Conservation (phyloP, 139 green algal genomes). For the Bryopsis sp. region DNA sequence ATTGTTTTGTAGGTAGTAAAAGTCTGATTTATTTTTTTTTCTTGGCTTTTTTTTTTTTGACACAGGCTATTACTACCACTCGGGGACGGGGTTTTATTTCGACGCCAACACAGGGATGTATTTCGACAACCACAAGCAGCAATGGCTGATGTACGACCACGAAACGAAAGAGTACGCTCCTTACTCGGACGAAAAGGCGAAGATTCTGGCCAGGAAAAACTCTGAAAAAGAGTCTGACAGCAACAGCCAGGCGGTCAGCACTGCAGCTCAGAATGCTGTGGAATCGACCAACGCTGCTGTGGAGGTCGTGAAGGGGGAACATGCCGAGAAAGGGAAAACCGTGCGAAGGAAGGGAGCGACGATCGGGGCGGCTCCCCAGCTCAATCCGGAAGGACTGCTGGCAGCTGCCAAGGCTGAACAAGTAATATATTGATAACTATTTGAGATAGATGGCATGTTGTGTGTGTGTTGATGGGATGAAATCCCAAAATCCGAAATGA, state of each 20-base stretch:
- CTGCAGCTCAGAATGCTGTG: slow-evolving; percentile 15
- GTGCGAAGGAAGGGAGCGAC: slow-evolving; percentile 28
- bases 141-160: slow-evolving; percentile 47
- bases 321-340: neutral
- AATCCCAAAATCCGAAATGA: too few species aligned
- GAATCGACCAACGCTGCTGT: neutral
- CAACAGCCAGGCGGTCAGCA: slow-evolving; percentile 12
- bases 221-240: neutral
- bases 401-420: slow-evolving; percentile 25
- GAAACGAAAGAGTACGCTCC: slow-evolving; percentile 37
- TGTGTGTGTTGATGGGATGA: too few species aligned
- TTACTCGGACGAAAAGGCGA: too few species aligned
- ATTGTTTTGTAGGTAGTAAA: too few species aligned
- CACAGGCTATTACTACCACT: slow-evolving; percentile 53
- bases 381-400: slow-evolving; percentile 41
- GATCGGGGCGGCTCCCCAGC: slow-evolving; percentile 47
- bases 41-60: neutral
- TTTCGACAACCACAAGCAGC: slow-evolving; percentile 34
- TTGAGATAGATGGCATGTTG: too few species aligned
- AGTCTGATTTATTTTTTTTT: neutral
- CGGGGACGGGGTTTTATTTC: slow-evolving; percentile 46
- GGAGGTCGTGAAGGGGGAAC: neutral
- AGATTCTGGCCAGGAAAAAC: too few species aligned
- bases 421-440: slow-evolving; percentile 11
- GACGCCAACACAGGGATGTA: slow-evolving; percentile 53